These are phyloP conservation scores for Trametes sanguinea DNA, from an alignment of 768 basidiomycete species.

Conservation along the genomic window DNA sequence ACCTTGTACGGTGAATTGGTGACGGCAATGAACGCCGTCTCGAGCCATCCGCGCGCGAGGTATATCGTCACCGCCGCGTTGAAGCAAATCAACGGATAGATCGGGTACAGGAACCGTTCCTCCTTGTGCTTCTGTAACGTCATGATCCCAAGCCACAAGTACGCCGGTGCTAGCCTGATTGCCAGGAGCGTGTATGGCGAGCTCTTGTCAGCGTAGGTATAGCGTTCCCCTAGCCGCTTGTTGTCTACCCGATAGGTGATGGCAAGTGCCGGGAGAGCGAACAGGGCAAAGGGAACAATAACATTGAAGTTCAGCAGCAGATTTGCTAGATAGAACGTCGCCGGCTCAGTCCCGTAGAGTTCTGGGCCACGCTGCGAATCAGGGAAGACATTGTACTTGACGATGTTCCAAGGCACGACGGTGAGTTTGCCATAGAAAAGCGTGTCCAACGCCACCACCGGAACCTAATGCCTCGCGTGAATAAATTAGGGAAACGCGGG, in stretches of 20 bases:
- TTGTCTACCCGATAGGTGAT: constrained; percentile 76
- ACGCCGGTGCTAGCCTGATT: constrained; percentile 82
- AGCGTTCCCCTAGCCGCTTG: constrained; percentile 65
- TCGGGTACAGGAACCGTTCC: constrained; percentile 98
- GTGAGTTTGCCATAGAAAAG: constrained; percentile 79
- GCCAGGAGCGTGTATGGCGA: constrained; percentile 80
- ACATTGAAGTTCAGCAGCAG: constrained; percentile 94
- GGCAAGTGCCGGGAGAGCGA: constrained; percentile 75
- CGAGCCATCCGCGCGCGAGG: constrained; percentile 84
- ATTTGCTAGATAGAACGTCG: constrained; percentile 85
- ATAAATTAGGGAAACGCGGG: not conserved
- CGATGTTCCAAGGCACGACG: constrained; percentile 90
- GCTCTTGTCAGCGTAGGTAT: constrained; percentile 56
- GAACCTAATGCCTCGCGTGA: constrained; percentile 55
- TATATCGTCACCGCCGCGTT: constrained; percentile 91
- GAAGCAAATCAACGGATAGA: constrained; percentile 88
- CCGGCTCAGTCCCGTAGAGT: constrained; percentile 90
- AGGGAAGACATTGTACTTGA: constrained; percentile 91
- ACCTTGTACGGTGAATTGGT: constrained; percentile 89
- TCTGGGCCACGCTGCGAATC: constrained; percentile 79
- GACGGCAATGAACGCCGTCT: constrained; percentile 67
- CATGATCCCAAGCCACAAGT: constrained; percentile 87
- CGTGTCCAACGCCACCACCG: constrained; percentile 82
- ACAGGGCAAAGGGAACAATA: constrained; percentile 74
- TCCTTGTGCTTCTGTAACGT: constrained; percentile 91